Base-by-base conservation (phyloP, 164 flowering plant genomes). In the Echeveria elegans region DNA sequence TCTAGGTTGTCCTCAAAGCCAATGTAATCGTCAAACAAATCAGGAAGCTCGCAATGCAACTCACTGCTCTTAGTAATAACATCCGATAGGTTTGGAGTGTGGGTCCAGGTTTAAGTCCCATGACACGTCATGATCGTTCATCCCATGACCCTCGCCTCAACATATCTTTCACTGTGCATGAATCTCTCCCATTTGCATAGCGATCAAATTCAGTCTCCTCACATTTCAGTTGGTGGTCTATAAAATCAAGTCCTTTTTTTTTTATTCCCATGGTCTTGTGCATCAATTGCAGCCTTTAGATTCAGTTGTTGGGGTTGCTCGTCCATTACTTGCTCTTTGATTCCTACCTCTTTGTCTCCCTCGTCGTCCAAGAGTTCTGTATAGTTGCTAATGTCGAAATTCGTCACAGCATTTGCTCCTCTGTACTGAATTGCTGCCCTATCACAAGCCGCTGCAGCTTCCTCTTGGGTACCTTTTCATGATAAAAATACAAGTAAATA, bases 381-480 rank as follows among this genome's bases (percentile, higher is more conserved):
- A 40, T 69, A 69, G 19, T 19, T 43, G 43, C 62, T 32, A 14
- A 63, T 74, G 67, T 81, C 85, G 63, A 81, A 81, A 74, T 82
- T 81, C 30, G 86, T 81, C 32, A 85, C 85, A 34, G 85, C 86
- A 66, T 79, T 80, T 8, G 76, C 78, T 26, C 88, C 88, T 12
- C 85, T 73, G 65, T 84, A 75, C 68, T 82, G 80, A 15, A 84
- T 80, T 1, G 88, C 86, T 58, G 88, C 88, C 80, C 79, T 79
- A 73, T 84, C 88, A 61, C 82, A 84, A 18, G 88, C 88, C 0
- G 74, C 66, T 1, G 86, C 88, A 0, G 88, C 88, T 72, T 84
- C 88, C 66, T 84, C 86, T 40, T 82, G 82, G 52, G 83, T 79
- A 53, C 62, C 76, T 78, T 47, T 71, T 32, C 30, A 15, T 24